Evolutionary conservation across 1,139 yeast genomes (phyloP), one percentile per base, ranked within the genome.

Genomic region (Diutina ranongensis): DNA sequence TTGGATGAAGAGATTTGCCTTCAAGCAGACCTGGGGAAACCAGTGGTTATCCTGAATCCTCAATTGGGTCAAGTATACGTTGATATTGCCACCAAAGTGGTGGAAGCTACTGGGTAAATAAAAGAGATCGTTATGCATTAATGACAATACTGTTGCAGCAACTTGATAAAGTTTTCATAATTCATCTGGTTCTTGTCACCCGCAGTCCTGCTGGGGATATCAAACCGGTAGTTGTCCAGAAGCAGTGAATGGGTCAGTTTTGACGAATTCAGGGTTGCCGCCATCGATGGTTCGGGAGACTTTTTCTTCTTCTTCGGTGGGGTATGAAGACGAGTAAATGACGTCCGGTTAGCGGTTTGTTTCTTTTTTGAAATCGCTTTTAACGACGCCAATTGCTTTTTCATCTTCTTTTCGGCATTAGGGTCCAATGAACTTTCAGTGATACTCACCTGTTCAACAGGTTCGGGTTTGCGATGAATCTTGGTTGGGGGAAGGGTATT

Each of bases 21-120:
- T 8, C 73, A 74, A 46, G 72, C 87, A 2, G 92, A 85, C 56
- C 54, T 56, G 34, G 92, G 94, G 0, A 68, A 67, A 51, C 94
- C 94, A 0, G 66, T 81, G 1, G 79, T 79, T 0, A 63, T 81
- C 1, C 55, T 71, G 1, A 62, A 70, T 10, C 71, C 74, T 0
- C 66, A 68, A 0, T 46, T 70, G 7, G 53, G 75, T 1, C 46
- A 57, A 34, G 67, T 71, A 0, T 79, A 77, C 54, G 49, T 65
- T 25, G 64, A 64, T 0, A 65, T 77, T n/a, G 83, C 83, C 0
- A 45, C 52, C 32, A 57, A 51, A 13, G 57, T 64, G 5, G 27
- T 50, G 8, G 36, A 22, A 32, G 5, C 13, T 25, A 25, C 5
- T 5, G 28, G 28, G 28, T 7, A 25, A 25, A 7, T 12, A 22